Evolutionary conservation across 2,329 filamentous ascomycete genomes (phyloP).

Genomic region (Penicillium frequentans): DNA sequence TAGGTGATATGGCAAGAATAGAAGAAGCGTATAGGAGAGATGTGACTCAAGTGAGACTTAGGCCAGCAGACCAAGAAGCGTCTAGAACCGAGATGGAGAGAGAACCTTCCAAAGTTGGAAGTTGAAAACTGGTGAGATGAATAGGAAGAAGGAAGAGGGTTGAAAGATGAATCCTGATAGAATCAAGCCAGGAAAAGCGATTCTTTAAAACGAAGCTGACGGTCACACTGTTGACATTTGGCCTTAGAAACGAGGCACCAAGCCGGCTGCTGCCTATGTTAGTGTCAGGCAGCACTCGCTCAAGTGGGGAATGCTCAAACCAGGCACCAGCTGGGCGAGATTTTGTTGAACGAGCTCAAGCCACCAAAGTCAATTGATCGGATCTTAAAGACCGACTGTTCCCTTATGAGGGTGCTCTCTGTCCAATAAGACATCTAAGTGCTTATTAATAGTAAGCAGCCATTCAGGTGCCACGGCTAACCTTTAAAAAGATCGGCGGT

Average conservation of each 20-base stretch:
- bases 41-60: not conserved
- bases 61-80: not conserved
- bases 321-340: too few relatives aligned
- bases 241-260: slow-evolving; percentile 6
- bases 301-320: slow-evolving; percentile 1
- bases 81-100: not conserved
- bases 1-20: not conserved
- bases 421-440: too few relatives aligned
- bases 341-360: too few relatives aligned
- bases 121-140: not conserved
- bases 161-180: not conserved
- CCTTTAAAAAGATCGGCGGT: too few relatives aligned
- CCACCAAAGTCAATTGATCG: too few relatives aligned
- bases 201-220: not conserved
- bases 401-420: too few relatives aligned
- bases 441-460: too few relatives aligned
- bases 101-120: not conserved
- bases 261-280: slow-evolving; percentile 12
- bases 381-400: too few relatives aligned
- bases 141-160: not conserved
- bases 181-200: not conserved
- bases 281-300: slow-evolving; percentile 9
- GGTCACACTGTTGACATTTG: not conserved
- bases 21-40: not conserved
- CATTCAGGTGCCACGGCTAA: too few relatives aligned